phyloP scores from a whole-genome alignment of 2,329 filamentous ascomycete species.

The Ophiostoma montium region DNA sequence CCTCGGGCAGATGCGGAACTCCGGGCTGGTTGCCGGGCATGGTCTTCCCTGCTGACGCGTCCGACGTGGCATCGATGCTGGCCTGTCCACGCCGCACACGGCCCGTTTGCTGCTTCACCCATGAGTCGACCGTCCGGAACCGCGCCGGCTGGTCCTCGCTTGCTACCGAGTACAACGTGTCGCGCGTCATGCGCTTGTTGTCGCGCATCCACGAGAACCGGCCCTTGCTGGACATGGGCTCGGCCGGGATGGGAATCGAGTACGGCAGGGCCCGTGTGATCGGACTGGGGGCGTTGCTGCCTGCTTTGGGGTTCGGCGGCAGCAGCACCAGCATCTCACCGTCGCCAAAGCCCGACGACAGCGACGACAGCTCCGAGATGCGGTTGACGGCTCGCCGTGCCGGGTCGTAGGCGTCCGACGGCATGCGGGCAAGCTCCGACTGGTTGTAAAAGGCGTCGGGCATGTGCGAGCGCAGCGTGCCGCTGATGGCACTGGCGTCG shows the following conservation, averaged over 20 bases:
- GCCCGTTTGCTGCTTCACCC: conserved; percentile 50
- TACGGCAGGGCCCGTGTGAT: neutral
- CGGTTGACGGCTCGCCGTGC: conserved; percentile 24
- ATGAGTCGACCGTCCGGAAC: conserved; percentile 45
- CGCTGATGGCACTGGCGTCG: conserved; percentile 8
- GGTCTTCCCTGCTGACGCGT: neutral
- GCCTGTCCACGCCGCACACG: conserved; percentile 34
- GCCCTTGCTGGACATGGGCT: neutral
- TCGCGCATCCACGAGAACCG: conserved; percentile 12
- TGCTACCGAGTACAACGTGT: conserved; percentile 37
- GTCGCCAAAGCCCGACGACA: conserved; percentile 52
- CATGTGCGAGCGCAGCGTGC: conserved; percentile 23
- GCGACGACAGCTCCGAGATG: conserved; percentile 39
- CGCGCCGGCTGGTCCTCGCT: conserved; percentile 40
- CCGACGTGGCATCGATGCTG: conserved; percentile 16
- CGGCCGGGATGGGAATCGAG: neutral
- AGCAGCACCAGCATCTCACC: conserved; percentile 35
- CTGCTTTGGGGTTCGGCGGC: conserved; percentile 14
- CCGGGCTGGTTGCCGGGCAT: conserved; percentile 15
- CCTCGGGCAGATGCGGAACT: conserved; percentile 23
- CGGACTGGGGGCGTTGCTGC: neutral
- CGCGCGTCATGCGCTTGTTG: conserved; percentile 18
- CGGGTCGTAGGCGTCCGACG: conserved; percentile 23
- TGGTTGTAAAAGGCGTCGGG: conserved; percentile 26
- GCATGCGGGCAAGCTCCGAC: conserved; percentile 23